These are phyloP conservation scores for Saccharum officinarum DNA, from an alignment of 176 grass and related monocot genomes.

Conservation along the genomic window DNA sequence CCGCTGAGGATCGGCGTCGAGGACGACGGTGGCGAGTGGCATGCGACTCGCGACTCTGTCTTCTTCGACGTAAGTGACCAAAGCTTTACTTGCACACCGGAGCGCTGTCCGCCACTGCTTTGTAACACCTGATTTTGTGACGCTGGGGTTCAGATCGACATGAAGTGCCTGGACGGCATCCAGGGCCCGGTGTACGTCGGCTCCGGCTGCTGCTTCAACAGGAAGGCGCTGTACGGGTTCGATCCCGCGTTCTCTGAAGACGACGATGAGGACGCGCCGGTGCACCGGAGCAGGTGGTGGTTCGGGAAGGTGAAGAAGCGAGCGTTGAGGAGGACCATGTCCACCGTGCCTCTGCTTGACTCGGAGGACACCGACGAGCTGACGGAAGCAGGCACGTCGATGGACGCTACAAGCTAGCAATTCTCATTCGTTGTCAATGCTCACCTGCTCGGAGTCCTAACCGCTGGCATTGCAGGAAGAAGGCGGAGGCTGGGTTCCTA, in stretches of 20 bases:
- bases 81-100: background rate
- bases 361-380: constrained; percentile 44
- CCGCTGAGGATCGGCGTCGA: constrained; percentile 35
- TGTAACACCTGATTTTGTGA: background rate
- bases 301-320: constrained; percentile 22
- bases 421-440: background rate
- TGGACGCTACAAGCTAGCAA: background rate
- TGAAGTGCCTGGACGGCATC: constrained; percentile 69
- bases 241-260: constrained; percentile 36
- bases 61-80: constrained; percentile 53
- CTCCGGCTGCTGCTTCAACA: constrained; percentile 69
- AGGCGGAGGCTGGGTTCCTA: constrained; percentile 37
- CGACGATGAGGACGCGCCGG: constrained; percentile 4
- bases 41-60: constrained; percentile 26
- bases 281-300: constrained; percentile 4
- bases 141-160: constrained; percentile 46
- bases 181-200: constrained; percentile 62
- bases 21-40: background rate
- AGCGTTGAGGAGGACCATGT: constrained; percentile 33
- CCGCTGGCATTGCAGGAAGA: background rate
- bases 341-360: constrained; percentile 49
- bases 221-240: constrained; percentile 76
- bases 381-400: background rate
- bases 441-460: too few relatives aligned
- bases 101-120: background rate